phyloP scores from a whole-genome alignment of 768 basidiomycete species.

The Piloderma croceum region DNA sequence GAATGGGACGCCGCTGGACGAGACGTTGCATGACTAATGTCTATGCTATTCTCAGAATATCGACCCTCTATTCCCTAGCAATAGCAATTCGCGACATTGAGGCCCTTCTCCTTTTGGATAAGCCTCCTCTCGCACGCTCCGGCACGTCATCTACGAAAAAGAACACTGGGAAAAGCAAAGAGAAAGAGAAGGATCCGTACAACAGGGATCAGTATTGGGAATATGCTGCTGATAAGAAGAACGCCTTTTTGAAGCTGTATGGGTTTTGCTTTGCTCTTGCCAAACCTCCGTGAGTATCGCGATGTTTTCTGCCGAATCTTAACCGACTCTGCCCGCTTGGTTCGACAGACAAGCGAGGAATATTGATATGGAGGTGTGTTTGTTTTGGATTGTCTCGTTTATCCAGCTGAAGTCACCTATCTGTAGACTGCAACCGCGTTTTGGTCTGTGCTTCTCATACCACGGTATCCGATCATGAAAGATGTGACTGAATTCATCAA shows the following conservation, averaged over 20 bases:
- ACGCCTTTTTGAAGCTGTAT: slow-evolving; percentile 63
- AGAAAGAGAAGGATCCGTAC: too few relatives aligned
- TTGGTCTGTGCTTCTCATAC: slow-evolving; percentile 70
- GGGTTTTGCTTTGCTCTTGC: slow-evolving; percentile 63
- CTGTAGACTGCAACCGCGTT: slow-evolving; percentile 62
- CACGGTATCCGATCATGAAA: slow-evolving; percentile 59
- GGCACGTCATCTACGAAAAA: slow-evolving; percentile 28
- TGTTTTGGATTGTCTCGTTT: background rate
- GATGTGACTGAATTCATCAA: slow-evolving; percentile 62
- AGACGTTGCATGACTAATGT: slow-evolving; percentile 1
- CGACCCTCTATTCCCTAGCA: slow-evolving; percentile 44
- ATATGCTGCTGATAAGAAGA: slow-evolving; percentile 43
- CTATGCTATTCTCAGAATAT: slow-evolving; percentile 32
- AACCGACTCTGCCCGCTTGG: slow-evolving; percentile 1
- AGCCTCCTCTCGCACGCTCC: slow-evolving; percentile 37
- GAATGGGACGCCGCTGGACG: slow-evolving; percentile 2
- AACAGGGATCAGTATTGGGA: slow-evolving; percentile 45
- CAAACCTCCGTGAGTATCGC: slow-evolving; percentile 60
- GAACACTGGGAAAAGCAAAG: slow-evolving; percentile 36
- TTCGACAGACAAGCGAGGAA: slow-evolving; percentile 57
- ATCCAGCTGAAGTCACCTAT: slow-evolving; percentile 1
- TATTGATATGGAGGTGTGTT: slow-evolving; percentile 72
- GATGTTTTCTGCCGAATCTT: slow-evolving; percentile 1
- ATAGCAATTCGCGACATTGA: slow-evolving; percentile 63
- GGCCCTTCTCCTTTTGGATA: slow-evolving; percentile 48